Percentiles rank a stretch among this genome's conserved stretches.
Conservation (phyloP, 2,329 filamentous ascomycete genomes). For the Botryotinia narcissicola region DNA sequence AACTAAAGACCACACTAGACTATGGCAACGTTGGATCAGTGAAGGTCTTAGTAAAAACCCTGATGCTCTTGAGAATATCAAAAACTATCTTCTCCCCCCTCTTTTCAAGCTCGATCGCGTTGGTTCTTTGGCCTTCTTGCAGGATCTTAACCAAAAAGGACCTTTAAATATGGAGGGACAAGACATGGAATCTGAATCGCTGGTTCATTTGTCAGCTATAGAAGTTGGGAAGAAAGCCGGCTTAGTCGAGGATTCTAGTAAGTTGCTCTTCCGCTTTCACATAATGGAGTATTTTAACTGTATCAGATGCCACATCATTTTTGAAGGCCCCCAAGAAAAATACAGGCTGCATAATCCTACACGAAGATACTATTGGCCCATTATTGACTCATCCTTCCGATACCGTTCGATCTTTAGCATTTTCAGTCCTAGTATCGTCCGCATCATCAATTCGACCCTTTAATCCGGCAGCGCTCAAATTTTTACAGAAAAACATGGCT, state of each 20-base stretch:
- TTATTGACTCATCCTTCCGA: conserved; percentile 57
- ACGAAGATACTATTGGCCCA: conserved; percentile 48
- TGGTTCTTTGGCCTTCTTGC: conserved; percentile 57
- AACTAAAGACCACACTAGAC: conserved; percentile 34
- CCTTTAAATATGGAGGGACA: conserved; percentile 47
- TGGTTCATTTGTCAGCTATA: conserved; percentile 64
- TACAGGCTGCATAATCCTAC: conserved; percentile 39
- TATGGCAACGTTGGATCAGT: conserved; percentile 58
- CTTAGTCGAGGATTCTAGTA: conserved; percentile 66
- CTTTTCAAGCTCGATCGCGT: conserved; percentile 58
- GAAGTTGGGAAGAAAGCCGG: conserved; percentile 70
- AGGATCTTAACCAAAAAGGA: conserved; percentile 52
- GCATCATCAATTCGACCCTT: conserved; percentile 73
- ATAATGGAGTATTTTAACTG: conserved; percentile 21
- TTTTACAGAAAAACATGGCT: conserved; percentile 64
- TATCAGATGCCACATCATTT: conserved; percentile 35
- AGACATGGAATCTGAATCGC: conserved; percentile 52
- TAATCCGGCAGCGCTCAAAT: conserved; percentile 56
- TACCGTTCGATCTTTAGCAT: conserved; percentile 71
- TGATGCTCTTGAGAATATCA: conserved; percentile 58
- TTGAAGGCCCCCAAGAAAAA: conserved; percentile 41
- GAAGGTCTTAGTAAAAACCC: conserved; percentile 49
- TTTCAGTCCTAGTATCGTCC: conserved; percentile 77
- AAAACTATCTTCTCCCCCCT: conserved; percentile 62
- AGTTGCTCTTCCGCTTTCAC: conserved; percentile 20